These are phyloP conservation scores for Neostapfia colusana DNA, from an alignment of 176 grass and related monocot genomes.

Conservation along the genomic window DNA sequence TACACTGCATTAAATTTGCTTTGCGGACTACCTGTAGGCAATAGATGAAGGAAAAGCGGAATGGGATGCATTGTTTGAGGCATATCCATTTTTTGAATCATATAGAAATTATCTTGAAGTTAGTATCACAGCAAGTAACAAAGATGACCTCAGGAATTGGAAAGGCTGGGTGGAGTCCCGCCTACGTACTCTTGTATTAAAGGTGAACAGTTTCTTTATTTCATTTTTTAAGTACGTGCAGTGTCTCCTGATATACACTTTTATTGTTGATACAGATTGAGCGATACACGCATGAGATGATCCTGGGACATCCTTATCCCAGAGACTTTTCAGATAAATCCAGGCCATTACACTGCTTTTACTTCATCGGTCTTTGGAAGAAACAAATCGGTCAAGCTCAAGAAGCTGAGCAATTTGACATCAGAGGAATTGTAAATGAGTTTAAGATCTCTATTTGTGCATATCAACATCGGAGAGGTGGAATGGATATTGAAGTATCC, in stretches of 20 bases:
- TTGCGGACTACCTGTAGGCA: conserved; percentile 46
- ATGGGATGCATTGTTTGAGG: conserved; percentile 69
- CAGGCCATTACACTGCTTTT: conserved; percentile 60
- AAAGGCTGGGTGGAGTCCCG: conserved; percentile 93
- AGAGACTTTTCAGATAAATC: conserved; percentile 67
- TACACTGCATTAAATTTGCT: background rate
- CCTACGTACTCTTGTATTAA: conserved; percentile 78
- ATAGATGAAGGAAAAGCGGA: conserved; percentile 69
- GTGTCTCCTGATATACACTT: conserved; percentile 25
- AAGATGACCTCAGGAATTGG: conserved; percentile 88
- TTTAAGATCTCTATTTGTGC: conserved; percentile 64
- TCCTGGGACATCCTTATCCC: conserved; percentile 77
- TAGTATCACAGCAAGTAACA: conserved; percentile 70
- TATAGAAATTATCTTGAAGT: conserved; percentile 86
- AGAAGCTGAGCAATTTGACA: conserved; percentile 74
- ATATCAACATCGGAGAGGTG: conserved; percentile 56
- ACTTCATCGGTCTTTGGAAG: conserved; percentile 81
- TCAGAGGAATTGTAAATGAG: conserved; percentile 81
- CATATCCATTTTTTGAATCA: conserved; percentile 86
- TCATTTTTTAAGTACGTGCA: conserved; percentile 21
- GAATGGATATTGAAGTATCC: conserved; percentile 82
- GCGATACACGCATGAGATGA: conserved; percentile 65
- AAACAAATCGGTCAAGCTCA: conserved; percentile 64
- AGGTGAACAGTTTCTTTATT: conserved; percentile 47
- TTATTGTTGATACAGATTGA: conserved; percentile 59